These are phyloP conservation scores for Jacaranda copaia DNA, from an alignment of 257 asterid species.

Conservation along the genomic window DNA sequence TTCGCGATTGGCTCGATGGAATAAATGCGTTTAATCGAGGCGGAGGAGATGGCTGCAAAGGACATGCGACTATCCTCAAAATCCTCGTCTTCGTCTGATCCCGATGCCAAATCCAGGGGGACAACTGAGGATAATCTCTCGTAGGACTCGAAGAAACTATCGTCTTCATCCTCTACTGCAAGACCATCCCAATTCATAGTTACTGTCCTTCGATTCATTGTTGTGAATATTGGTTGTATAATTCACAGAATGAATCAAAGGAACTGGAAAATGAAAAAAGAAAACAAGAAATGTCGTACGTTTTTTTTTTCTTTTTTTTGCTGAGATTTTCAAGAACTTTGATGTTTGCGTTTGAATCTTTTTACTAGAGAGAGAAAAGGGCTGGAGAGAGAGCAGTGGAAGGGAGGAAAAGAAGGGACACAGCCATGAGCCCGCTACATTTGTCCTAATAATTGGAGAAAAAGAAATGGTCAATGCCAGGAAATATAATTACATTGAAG, in stretches of 20 bases:
- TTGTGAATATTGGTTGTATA: constrained; percentile 25
- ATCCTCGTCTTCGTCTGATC: constrained; percentile 57
- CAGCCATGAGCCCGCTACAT: constrained; percentile 13
- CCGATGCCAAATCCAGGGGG: constrained; percentile 50
- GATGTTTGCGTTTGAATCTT: constrained; percentile 17
- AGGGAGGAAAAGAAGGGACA: constrained; percentile 64
- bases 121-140: constrained; percentile 61
- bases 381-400: constrained; percentile 50
- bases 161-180: constrained; percentile 62
- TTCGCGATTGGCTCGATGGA: constrained; percentile 27
- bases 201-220: constrained; percentile 62
- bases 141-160: constrained; percentile 64
- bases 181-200: constrained; percentile 73
- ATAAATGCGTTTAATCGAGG: constrained; percentile 44
- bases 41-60: constrained; percentile 55
- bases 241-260: constrained; percentile 19
- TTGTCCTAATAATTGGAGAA: constrained; percentile 34
- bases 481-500: too few relatives aligned
- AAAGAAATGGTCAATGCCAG: constrained; percentile 41
- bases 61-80: constrained; percentile 70
- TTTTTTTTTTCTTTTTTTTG: constrained; percentile 8
- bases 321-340: background rate
- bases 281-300: background rate
- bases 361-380: constrained; percentile 27
- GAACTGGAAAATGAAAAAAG: constrained; percentile 22